A percentile compares a stretch with the other conserved stretches of the same genome.
Conservation (phyloP, 805 yeast species). For the Ogataea siamensis region DNA sequence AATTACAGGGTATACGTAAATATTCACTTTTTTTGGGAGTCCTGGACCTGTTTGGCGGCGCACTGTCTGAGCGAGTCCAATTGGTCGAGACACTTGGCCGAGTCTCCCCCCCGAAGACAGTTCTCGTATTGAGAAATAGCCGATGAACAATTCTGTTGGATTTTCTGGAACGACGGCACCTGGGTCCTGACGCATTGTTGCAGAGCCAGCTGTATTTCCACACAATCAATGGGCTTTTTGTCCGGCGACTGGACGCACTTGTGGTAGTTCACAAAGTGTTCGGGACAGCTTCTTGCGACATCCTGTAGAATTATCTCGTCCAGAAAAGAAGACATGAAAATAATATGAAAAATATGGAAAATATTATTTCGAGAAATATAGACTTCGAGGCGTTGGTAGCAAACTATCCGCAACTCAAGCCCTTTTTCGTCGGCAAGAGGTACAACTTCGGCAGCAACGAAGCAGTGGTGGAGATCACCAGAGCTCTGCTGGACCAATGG, state of each 20-base stretch:
- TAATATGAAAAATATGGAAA: slow-evolving; percentile 5
- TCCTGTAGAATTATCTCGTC: slow-evolving; percentile 80
- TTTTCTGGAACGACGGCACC: slow-evolving; percentile 72
- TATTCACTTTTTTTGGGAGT: neutral
- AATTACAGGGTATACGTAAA: neutral
- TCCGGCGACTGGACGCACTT: slow-evolving; percentile 58
- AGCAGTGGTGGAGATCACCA: slow-evolving; percentile 23
- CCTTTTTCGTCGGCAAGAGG: slow-evolving; percentile 10
- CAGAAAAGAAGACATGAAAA: slow-evolving; percentile 44
- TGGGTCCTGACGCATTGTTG: slow-evolving; percentile 58
- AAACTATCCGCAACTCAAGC: slow-evolving; percentile 18
- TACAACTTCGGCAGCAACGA: slow-evolving; percentile 27
- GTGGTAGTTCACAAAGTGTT: slow-evolving; percentile 68
- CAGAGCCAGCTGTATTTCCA: slow-evolving; percentile 52
- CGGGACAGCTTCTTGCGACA: slow-evolving; percentile 74
- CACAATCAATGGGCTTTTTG: slow-evolving; percentile 44
- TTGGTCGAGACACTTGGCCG: slow-evolving; percentile 51
- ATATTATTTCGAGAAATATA: slow-evolving; percentile 9
- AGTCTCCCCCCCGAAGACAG: slow-evolving; percentile 53
- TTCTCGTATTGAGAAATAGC: slow-evolving; percentile 61
- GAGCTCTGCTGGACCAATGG: slow-evolving; percentile 21
- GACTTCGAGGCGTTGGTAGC: slow-evolving; percentile 17
- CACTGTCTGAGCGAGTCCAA: slow-evolving; percentile 63
- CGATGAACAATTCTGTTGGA: slow-evolving; percentile 58
- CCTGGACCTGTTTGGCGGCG: slow-evolving; percentile 17